Evolutionary conservation across 768 basidiomycete genomes (phyloP), one percentile per base, ranked within the genome.

Genomic region (Punctularia strigosozonata): DNA sequence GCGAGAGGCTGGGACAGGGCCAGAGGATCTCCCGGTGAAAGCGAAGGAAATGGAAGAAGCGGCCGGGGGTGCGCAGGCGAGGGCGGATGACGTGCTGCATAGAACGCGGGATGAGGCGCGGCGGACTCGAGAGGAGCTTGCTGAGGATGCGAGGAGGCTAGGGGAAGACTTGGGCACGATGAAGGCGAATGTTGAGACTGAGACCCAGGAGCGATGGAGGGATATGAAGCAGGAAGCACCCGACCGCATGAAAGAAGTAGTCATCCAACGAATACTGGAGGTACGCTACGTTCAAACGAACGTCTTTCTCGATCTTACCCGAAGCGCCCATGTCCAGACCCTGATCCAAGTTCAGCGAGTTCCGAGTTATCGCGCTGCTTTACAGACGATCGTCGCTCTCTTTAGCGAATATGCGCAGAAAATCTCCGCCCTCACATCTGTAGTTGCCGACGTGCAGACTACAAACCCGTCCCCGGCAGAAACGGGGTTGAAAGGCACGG

Each of bases 261-360:
- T 44, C 2, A 21, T 51, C n/a, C 28, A 31, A 4, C 40, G 48
- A 18, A 17, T 53, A 13, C 45, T 47, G 28, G 42, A 51, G 43
- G 51, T 53, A 19, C 17, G 36, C 23, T 37, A n/a, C 20, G n/a
- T n/a, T n/a, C n/a, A n/a, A n/a, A n/a, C n/a, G n/a, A n/a, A n/a
- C n/a, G n/a, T n/a, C n/a, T n/a, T n/a, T n/a, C n/a, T n/a, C n/a
- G n/a, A 3, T 31, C 31, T 13, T 23, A 19, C 25, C 22, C 7
- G 22, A 22, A 7, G 10, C 25, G 4, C 19, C 5, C 23, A 37
- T 14, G 20, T 33, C 8, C 25, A 49, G 48, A 39, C 43, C 1
- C 39, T 50, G 13, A 31, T 12, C 4, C 46, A 42, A 21, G 49
- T 46, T 3, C 49, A 52, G 19, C 17, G 18, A 4, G 37, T 46